These are phyloP conservation scores for Flaveria trinervia DNA, from an alignment of 129 eudicot genomes.

Conservation along the genomic window DNA sequence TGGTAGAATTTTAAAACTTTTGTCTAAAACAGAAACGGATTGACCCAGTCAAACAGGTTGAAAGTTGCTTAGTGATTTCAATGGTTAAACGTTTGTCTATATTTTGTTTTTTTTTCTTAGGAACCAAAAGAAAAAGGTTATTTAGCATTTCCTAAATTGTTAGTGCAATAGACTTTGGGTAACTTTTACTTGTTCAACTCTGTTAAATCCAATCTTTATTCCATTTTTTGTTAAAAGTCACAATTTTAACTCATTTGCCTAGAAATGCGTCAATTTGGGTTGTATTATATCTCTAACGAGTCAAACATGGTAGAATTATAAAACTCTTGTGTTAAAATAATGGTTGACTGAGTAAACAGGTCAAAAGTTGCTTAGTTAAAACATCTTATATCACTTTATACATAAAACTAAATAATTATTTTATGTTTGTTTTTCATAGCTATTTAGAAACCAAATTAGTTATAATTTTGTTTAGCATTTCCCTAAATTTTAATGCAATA, in stretches of 20 bases:
- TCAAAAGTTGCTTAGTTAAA: background rate
- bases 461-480: background rate
- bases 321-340: background rate
- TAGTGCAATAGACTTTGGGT: background rate
- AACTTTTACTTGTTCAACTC: background rate
- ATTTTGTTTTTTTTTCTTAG: background rate
- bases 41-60: background rate
- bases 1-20: background rate
- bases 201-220: background rate
- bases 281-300: background rate
- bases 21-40: background rate
- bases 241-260: background rate
- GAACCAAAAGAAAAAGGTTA: background rate
- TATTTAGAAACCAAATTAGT: background rate
- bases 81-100: no score
- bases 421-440: background rate
- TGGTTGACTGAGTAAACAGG: background rate
- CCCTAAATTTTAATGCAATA: background rate
- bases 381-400: background rate
- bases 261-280: background rate
- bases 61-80: background rate
- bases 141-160: background rate
- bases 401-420: background rate
- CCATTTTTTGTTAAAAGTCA: background rate
- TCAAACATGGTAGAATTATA: background rate